These are phyloP conservation scores for Dissophora globulifera DNA, from an alignment of 192 early-diverging fungal genomes.

Conservation along the genomic window DNA sequence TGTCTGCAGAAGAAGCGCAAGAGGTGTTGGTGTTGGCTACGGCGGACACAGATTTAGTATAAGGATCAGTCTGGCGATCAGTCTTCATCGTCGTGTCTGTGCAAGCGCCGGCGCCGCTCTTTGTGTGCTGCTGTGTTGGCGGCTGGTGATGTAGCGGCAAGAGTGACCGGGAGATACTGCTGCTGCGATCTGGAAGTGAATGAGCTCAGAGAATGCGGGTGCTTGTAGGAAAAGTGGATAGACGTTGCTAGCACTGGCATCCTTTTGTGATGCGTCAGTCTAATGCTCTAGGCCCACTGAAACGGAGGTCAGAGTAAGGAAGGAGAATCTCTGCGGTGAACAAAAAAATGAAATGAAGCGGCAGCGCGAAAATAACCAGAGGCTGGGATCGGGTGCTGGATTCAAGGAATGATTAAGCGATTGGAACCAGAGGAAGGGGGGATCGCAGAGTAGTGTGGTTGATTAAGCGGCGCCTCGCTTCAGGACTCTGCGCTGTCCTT, in stretches of 20 bases:
- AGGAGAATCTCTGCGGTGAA: background rate
- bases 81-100: slow-evolving; percentile 23
- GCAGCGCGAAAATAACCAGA: background rate
- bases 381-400: background rate
- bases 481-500: too few species aligned
- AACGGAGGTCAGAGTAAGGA: background rate
- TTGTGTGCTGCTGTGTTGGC: background rate
- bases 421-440: background rate
- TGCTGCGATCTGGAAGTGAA: background rate
- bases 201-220: slow-evolving; percentile 3
- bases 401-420: background rate
- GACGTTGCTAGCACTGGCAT: slow-evolving; percentile 23
- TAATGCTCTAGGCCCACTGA: too few species aligned
- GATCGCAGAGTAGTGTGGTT: background rate
- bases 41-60: background rate
- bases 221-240: too few species aligned
- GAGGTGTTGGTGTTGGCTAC: slow-evolving; percentile 1
- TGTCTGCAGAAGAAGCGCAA: background rate
- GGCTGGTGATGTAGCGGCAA: background rate
- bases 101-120: background rate
- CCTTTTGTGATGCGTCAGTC: background rate
- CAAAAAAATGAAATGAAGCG: background rate
- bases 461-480: too few species aligned
- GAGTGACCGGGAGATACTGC: background rate
- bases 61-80: slow-evolving; percentile 27